Percentiles rank a stretch among this genome's conserved stretches.
These are phyloP conservation scores for Tetrapisispora taiwanensis DNA, from an alignment of 805 yeast species.

Conservation along the genomic window DNA sequence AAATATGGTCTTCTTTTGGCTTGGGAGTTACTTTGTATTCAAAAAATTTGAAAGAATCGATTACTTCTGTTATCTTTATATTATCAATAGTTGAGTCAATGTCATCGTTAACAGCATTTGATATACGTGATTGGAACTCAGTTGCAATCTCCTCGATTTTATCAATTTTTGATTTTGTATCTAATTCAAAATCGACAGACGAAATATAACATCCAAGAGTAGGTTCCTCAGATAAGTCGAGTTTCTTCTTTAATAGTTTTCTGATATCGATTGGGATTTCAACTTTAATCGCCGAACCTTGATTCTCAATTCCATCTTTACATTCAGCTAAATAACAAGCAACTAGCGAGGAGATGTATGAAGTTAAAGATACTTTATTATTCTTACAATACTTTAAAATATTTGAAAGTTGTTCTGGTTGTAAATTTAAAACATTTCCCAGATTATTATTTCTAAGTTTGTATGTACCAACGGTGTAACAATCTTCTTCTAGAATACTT, in stretches of 20 bases:
- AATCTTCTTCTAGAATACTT: conserved; percentile 4
- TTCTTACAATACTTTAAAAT: conserved; percentile 14
- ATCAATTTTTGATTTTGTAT: neutral
- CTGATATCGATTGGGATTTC: conserved; percentile 23
- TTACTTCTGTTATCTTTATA: conserved; percentile 17
- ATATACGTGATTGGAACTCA: neutral
- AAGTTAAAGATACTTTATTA: conserved; percentile 16
- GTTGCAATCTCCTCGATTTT: neutral
- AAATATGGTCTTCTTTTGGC: conserved; percentile 3
- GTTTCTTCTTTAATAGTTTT: conserved; percentile 5
- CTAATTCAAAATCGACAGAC: conserved; percentile 6
- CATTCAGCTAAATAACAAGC: neutral
- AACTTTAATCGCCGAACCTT: conserved; percentile 8
- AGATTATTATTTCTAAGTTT: conserved; percentile 15
- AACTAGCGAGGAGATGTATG: conserved; percentile 14
- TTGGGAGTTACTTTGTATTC: conserved; percentile 9
- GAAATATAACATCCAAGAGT: conserved; percentile 22
- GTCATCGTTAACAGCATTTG: conserved; percentile 1
- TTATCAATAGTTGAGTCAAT: conserved; percentile 9
- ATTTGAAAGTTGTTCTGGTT: conserved; percentile 3
- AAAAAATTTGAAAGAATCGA: conserved; percentile 12
- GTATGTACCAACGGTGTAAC: neutral
- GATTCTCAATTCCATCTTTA: neutral
- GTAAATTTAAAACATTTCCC: conserved; percentile 9
- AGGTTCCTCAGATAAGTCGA: conserved; percentile 4